A percentile compares a stretch with the other conserved stretches of the same genome.
Evolutionary conservation across 1,284 basidiomycete genomes (phyloP).

Genomic region (Sporisorium scitamineum): DNA sequence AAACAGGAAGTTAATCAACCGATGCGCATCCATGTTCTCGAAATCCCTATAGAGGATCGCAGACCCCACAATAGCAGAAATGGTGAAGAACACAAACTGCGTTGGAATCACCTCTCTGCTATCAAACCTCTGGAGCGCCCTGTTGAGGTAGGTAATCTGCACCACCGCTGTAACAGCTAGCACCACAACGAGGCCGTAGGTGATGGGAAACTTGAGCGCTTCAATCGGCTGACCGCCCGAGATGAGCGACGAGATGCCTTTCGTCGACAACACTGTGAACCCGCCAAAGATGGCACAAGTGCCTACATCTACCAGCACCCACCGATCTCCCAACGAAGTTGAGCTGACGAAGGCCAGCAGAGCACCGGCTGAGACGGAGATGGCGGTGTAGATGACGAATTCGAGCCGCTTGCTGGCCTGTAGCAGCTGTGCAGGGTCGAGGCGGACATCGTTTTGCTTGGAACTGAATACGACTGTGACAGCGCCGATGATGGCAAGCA

Average conservation of each 20-base stretch:
- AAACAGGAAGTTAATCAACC: slow-evolving; percentile 86
- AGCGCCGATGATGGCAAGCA: slow-evolving; percentile 64
- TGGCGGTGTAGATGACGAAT: slow-evolving; percentile 61
- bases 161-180: slow-evolving; percentile 83
- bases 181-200: slow-evolving; percentile 72
- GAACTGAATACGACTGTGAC: slow-evolving; percentile 82
- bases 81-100: slow-evolving; percentile 85
- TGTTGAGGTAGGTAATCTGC: slow-evolving; percentile 90
- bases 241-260: slow-evolving; percentile 84
- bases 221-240: slow-evolving; percentile 48
- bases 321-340: slow-evolving; percentile 77
- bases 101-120: slow-evolving; percentile 74
- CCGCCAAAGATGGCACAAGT: slow-evolving; percentile 86
- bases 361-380: slow-evolving; percentile 33
- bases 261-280: slow-evolving; percentile 88
- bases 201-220: slow-evolving; percentile 60
- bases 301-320: slow-evolving; percentile 87
- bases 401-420: slow-evolving; percentile 53
- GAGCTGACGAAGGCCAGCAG: slow-evolving; percentile 66
- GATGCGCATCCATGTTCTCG: slow-evolving; percentile 73
- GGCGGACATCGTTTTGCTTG: slow-evolving; percentile 70
- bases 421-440: slow-evolving; percentile 56
- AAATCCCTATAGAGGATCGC: slow-evolving; percentile 95
- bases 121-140: slow-evolving; percentile 70
- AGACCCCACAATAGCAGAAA: slow-evolving; percentile 87